Base-by-base conservation (phyloP, 108 stramenopile genomes). In the Cylindrotheca fusiformis region DNA sequence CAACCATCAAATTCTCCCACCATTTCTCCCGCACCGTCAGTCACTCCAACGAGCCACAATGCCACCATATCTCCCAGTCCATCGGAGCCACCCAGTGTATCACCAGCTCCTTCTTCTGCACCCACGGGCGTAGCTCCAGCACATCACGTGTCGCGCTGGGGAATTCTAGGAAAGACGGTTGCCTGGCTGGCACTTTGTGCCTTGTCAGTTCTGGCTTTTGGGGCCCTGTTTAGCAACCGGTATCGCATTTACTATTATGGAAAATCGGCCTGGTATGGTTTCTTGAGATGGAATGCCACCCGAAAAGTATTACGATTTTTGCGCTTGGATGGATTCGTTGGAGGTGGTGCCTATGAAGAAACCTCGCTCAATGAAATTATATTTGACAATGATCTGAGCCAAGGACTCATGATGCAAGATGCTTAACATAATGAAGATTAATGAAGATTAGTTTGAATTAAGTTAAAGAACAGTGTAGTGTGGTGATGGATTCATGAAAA, bases 171-270 rank as follows among this genome's bases (percentile, higher is more conserved):
- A 56, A 78, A 78, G 49, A 78, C 82, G 0, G 52, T 78, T 20
- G 69, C 55, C 3, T 78, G 73, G 77, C 32, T 66, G 14, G 32
- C 78, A 20, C 17, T 83, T 4, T 57, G 69, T 26, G 68, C 50
- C 0, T 41, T 83, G 31, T 59, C 63, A 14, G 36, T 83, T n/a
- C 59, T 83, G 62, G 63, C 41, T 14, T 83, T 83, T 69, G 82
- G 82, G 12, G 69, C 69, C n/a, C 17, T 69, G 67, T 77, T 83
- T 76, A 65, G 58, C 52, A 71, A 83, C 63, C 77, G 82, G 8
- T 83, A 83, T 51, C 82, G 72, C 3, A 83, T 83, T 30, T 83
- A 78, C 33, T 83, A 74, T 50, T 75, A 62, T 25, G 29, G 75
- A 20, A 58, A 76, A 46, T 69, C 69, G 21, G 67, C 70, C 28